Evolutionary conservation across 768 basidiomycete species (phyloP).

Genomic region (Roridomyces roridus): DNA sequence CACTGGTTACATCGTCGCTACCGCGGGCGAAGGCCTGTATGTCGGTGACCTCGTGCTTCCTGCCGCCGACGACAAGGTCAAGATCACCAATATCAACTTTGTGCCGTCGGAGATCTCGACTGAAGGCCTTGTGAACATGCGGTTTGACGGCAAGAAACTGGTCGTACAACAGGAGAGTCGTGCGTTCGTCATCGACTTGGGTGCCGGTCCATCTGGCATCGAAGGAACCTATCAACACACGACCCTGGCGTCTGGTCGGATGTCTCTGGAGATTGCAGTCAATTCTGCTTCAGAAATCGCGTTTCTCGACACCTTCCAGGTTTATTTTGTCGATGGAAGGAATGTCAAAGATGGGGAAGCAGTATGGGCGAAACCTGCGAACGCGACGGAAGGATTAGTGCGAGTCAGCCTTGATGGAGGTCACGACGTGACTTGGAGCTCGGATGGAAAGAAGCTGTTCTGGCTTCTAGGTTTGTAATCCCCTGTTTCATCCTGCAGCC

Average conservation of each 20-base stretch:
- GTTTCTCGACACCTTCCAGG: conserved; percentile 73
- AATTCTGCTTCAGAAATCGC: conserved; percentile 53
- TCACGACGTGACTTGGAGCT: conserved; percentile 68
- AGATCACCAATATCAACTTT: conserved; percentile 53
- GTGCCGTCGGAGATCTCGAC: conserved; percentile 57
- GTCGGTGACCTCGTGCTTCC: conserved; percentile 65
- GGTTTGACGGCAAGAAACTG: conserved; percentile 62
- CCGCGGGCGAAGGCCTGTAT: conserved; percentile 67
- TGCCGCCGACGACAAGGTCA: conserved; percentile 35
- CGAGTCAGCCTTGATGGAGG: conserved; percentile 77
- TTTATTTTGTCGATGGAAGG: conserved; percentile 59
- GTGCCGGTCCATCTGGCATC: conserved; percentile 45
- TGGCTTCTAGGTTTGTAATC: conserved; percentile 71
- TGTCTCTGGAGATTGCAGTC: conserved; percentile 62
- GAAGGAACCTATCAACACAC: conserved; percentile 53
- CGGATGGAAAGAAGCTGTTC: conserved; percentile 68
- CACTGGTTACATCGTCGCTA: conserved; percentile 70
- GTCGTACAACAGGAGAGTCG: conserved; percentile 63
- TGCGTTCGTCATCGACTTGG: conserved; percentile 59
- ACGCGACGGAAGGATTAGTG: conserved; percentile 64
- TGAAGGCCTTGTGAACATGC: conserved; percentile 53
- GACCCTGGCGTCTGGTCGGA: conserved; percentile 58
- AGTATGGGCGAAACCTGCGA: conserved; percentile 75
- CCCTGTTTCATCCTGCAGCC: not conserved
- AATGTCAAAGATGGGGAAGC: conserved; percentile 45